phyloP scores from a whole-genome alignment of 768 basidiomycete species.

The Dentipellis sp. region DNA sequence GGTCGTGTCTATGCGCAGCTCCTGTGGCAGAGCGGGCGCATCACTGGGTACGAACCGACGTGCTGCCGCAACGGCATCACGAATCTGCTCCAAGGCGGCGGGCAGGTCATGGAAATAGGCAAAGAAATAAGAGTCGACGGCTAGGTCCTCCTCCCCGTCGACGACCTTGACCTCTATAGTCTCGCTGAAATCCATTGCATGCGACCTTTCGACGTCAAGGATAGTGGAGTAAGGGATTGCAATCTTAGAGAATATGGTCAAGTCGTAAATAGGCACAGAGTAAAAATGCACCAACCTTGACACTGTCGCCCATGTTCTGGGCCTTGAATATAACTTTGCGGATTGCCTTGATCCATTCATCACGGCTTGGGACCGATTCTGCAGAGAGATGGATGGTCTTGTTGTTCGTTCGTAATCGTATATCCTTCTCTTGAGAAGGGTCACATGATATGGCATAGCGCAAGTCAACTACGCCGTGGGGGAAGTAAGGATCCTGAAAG shows the following conservation, averaged over 20 bases:
- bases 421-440: constrained; percentile 62
- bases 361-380: constrained; percentile 74
- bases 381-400: constrained; percentile 63
- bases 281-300: constrained; percentile 53
- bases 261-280: neutral
- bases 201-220: constrained; percentile 79
- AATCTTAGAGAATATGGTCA: constrained; percentile 38
- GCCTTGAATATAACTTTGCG: constrained; percentile 91
- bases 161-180: constrained; percentile 91
- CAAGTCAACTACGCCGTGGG: constrained; percentile 91
- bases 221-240: constrained; percentile 90
- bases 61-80: constrained; percentile 53
- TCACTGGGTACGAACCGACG: constrained; percentile 29
- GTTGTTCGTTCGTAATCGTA: constrained; percentile 79
- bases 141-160: constrained; percentile 70
- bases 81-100: constrained; percentile 71
- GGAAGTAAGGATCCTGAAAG: constrained; percentile 90
- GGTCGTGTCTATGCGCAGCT: constrained; percentile 51
- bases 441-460: constrained; percentile 92
- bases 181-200: constrained; percentile 92
- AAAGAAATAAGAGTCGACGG: constrained; percentile 86
- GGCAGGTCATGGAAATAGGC: constrained; percentile 87
- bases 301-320: constrained; percentile 92
- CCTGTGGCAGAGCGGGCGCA: constrained; percentile 12
- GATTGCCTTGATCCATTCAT: constrained; percentile 95